Conservation (phyloP, 805 yeast genomes). For the Hanseniaspora valbyensis region DNA sequence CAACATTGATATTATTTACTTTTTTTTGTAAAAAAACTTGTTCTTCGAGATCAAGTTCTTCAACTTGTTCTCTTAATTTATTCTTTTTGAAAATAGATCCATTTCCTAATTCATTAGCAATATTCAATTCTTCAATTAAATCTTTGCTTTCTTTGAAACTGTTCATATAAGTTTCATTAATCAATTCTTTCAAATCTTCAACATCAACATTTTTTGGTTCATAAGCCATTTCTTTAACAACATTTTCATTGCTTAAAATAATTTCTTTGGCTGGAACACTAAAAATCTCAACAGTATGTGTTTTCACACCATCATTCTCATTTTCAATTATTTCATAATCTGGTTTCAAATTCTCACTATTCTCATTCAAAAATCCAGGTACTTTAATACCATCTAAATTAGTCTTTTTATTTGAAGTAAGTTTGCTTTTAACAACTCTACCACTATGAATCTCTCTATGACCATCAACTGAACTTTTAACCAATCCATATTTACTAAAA, state of each 20-base stretch:
- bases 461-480: conserved; percentile 36
- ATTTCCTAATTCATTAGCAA: conserved; percentile 31
- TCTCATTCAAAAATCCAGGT: conserved; percentile 9
- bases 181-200: conserved; percentile 36
- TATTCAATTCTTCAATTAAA: conserved; percentile 54
- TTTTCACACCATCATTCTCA: not conserved
- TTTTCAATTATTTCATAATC: conserved; percentile 15
- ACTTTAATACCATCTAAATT: not conserved
- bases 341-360: not conserved
- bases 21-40: not conserved
- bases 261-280: conserved; percentile 20
- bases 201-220: conserved; percentile 51
- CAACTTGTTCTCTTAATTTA: conserved; percentile 14
- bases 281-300: conserved; percentile 18
- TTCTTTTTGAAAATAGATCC: conserved; percentile 25
- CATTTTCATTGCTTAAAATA: conserved; percentile 24
- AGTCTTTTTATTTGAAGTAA: not conserved
- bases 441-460: conserved; percentile 11
- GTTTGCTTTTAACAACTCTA: not conserved
- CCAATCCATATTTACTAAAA: conserved; percentile 88
- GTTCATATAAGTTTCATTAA: conserved; percentile 31
- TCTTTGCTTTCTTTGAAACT: conserved; percentile 40
- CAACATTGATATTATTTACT: too few relatives aligned
- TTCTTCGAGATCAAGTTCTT: not conserved
- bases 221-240: conserved; percentile 53